Conservation (phyloP, 306 rosid species). For the Cicer yamashitae region DNA sequence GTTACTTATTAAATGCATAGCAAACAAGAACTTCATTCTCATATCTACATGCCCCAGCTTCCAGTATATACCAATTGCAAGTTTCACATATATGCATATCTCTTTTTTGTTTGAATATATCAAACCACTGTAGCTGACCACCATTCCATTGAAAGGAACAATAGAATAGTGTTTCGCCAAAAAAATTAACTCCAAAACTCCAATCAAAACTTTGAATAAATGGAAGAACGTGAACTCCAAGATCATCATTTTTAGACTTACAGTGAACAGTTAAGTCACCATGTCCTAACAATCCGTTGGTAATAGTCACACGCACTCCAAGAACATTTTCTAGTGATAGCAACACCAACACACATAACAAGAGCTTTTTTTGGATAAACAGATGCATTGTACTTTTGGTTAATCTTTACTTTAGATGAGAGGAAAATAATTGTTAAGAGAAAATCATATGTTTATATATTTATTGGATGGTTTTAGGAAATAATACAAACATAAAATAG, state of each 20-base stretch:
- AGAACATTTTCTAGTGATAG: not conserved
- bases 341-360: not conserved
- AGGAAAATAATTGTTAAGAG: too few species aligned
- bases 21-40: too few species aligned
- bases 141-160: constrained; percentile 1
- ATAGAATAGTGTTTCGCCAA: not conserved
- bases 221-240: not conserved
- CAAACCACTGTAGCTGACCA: not conserved
- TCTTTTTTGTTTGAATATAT: not conserved
- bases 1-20: too few species aligned
- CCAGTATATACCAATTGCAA: too few species aligned
- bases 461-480: too few species aligned
- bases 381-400: not conserved
- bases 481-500: too few species aligned
- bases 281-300: not conserved
- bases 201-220: not conserved
- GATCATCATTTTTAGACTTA: constrained; percentile 1
- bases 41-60: too few species aligned
- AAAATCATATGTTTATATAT: too few species aligned
- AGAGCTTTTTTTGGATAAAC: not conserved
- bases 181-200: not conserved
- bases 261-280: not conserved
- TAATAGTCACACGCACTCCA: not conserved
- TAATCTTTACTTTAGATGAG: not conserved
- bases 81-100: not conserved